Evolutionary conservation across 139 green algal species (phyloP), one percentile per base, ranked within the genome.

Genomic region (Picochlorum sp.): DNA sequence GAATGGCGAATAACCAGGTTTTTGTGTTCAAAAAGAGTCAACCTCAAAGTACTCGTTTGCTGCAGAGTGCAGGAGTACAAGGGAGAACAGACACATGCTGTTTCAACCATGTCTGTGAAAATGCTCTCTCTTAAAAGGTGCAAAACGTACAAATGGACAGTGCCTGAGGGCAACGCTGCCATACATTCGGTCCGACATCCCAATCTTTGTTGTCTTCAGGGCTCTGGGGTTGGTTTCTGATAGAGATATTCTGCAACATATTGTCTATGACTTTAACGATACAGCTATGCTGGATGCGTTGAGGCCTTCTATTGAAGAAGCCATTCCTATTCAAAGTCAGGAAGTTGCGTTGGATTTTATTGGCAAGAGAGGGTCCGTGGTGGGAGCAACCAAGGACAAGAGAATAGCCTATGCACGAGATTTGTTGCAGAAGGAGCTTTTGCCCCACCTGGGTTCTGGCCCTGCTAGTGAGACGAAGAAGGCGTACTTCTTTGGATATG

Each of bases 1-100:
- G 88, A 57, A 97, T 99, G 87, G 86, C 84, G 52, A 93, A 90
- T 77, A 99, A 99, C 82, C 87, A 96, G 62, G 92, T 98, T 54
- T 98, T 96, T 66, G 88, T 96, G 8, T 99, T 98, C 77, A 84
- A 86, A 69, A 98, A 98, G 84, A 88, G 67, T 57, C 84, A 95
- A 83, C 86, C 21, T 86, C 74, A 69, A 98, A 98, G 77, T 97
- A 97, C 64, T 79, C 88, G 13, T 92, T 83, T 56, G 68, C 88
- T 20, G 79, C 77, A 2, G 90, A 98, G 68, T 86, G 82, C 76
- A 79, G 88, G 69, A 96, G 87, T 2, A 81, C 92, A 62, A 44
- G 92, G 6, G 94, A 98, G 79, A 78, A 73, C 72, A 83, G 73
- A 91, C 86, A 9, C 85, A 91, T 45, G 84, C 79, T 28, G 77